Percentiles rank a stretch among this genome's conserved stretches.
These are phyloP conservation scores for Boletus bicolor DNA, from an alignment of 768 basidiomycete genomes.

Conservation along the genomic window DNA sequence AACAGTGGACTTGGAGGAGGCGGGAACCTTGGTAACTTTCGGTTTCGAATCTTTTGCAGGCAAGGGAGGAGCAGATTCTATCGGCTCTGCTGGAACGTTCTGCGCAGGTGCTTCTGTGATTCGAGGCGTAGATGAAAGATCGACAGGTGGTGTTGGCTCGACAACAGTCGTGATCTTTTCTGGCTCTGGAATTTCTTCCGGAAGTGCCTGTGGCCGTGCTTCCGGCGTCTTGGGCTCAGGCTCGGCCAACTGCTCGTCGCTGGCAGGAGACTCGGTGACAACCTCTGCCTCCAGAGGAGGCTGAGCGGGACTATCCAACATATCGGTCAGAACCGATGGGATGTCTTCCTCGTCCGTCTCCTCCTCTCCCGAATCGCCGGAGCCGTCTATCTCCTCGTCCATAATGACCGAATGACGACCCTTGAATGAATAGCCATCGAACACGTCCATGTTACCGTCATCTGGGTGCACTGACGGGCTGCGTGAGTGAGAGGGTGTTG, in stretches of 20 bases:
- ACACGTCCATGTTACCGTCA: conserved; percentile 64
- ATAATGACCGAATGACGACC: conserved; percentile 77
- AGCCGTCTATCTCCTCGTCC: conserved; percentile 56
- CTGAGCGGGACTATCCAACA: conserved; percentile 20
- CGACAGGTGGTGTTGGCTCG: conserved; percentile 16
- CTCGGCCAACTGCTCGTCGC: conserved; percentile 40
- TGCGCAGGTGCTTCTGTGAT: conserved; percentile 10
- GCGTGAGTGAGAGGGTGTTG: conserved; percentile 78
- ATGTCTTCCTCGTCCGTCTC: conserved; percentile 39
- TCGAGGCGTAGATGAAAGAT: conserved; percentile 16
- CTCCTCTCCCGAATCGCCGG: conserved; percentile 34
- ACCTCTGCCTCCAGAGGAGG: conserved; percentile 29
- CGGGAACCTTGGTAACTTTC: conserved; percentile 22
- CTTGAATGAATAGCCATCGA: conserved; percentile 94
- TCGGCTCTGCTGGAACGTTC: conserved; percentile 5
- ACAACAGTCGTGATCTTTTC: conserved; percentile 12
- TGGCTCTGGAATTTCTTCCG: conserved; percentile 20
- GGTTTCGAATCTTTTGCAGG: conserved; percentile 33
- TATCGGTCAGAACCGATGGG: conserved; percentile 21
- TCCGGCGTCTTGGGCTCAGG: conserved; percentile 76
- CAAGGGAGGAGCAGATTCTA: conserved; percentile 26
- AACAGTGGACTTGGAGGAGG: conserved; percentile 14
- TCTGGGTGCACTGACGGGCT: conserved; percentile 62
- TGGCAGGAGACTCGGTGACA: conserved; percentile 35
- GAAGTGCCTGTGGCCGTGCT: conserved; percentile 45